Evolutionary conservation across 257 asterid genomes (phyloP).

Genomic region (Primulina eburnea): DNA sequence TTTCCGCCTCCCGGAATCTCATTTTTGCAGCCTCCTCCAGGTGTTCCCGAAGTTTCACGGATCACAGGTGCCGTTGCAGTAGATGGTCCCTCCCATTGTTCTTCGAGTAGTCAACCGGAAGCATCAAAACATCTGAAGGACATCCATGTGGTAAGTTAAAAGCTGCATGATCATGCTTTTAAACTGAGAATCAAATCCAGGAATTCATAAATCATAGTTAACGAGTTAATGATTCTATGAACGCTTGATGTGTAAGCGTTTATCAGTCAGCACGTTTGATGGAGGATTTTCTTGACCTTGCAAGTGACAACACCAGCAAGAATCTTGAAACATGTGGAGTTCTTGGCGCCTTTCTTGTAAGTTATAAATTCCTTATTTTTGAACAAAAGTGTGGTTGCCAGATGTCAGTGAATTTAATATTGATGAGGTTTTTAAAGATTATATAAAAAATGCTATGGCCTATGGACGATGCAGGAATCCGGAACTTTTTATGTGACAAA

Average conservation of each 20-base stretch:
- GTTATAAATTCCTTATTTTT: constrained; percentile 1
- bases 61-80: constrained; percentile 26
- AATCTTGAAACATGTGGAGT: constrained; percentile 53
- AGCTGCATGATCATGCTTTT: not conserved
- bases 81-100: constrained; percentile 17
- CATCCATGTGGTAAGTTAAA: constrained; percentile 43
- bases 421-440: not conserved
- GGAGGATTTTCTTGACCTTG: constrained; percentile 47
- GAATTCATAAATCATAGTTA: not conserved
- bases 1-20: constrained; percentile 40
- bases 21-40: constrained; percentile 36
- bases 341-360: constrained; percentile 54
- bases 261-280: constrained; percentile 39
- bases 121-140: constrained; percentile 30
- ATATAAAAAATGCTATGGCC: no score
- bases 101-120: constrained; percentile 23
- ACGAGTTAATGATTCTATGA: not conserved
- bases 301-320: constrained; percentile 40
- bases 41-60: constrained; percentile 27
- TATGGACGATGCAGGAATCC: constrained; percentile 36
- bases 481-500: constrained; percentile 38
- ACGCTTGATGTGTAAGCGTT: constrained; percentile 12
- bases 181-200: not conserved
- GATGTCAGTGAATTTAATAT: constrained; percentile 5
- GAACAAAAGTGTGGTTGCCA: not conserved